Conservation (phyloP, 2,329 filamentous ascomycete species). For the Fonsecaea pugnacius region DNA sequence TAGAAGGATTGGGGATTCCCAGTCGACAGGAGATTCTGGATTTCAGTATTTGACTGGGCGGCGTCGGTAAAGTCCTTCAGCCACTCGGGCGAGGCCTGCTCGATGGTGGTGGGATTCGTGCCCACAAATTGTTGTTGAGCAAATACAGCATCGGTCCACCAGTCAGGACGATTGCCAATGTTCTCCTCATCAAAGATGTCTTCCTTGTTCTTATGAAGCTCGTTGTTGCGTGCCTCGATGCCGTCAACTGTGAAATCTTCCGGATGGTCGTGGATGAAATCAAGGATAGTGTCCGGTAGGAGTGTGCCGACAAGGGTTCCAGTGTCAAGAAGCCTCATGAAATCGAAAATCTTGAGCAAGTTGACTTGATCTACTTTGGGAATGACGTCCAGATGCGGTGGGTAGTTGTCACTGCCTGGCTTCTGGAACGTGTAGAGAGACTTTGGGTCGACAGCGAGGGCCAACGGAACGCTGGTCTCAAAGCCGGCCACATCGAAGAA, state of each 20-base stretch:
- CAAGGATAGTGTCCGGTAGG: slow-evolving; percentile 20
- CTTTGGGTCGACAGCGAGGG: slow-evolving; percentile 12
- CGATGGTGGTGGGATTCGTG: slow-evolving; percentile 53
- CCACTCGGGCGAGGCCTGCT: slow-evolving; percentile 46
- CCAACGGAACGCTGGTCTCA: slow-evolving; percentile 19
- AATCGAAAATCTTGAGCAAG: slow-evolving; percentile 21
- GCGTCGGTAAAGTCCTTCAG: slow-evolving; percentile 45
- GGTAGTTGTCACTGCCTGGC: slow-evolving; percentile 26
- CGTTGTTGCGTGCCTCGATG: slow-evolving; percentile 43
- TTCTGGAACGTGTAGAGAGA: slow-evolving; percentile 24
- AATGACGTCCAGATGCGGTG: slow-evolving; percentile 30
- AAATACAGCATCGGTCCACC: slow-evolving; percentile 52
- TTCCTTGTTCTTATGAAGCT: slow-evolving; percentile 43
- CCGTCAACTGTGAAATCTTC: slow-evolving; percentile 26
- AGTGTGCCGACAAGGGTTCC: slow-evolving; percentile 16
- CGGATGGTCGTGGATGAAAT: slow-evolving; percentile 20
- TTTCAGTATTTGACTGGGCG: slow-evolving; percentile 43
- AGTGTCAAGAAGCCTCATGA: slow-evolving; percentile 23
- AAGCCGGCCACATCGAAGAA: slow-evolving; percentile 21
- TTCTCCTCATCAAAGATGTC: slow-evolving; percentile 43
- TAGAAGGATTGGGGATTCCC: slow-evolving; percentile 42
- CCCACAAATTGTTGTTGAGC: slow-evolving; percentile 54
- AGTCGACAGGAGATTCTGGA: slow-evolving; percentile 42
- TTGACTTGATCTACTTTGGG: slow-evolving; percentile 25
- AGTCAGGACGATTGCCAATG: slow-evolving; percentile 43